A percentile compares a stretch with the other conserved stretches of the same genome.
Evolutionary conservation across 2,329 filamentous ascomycete genomes (phyloP).

Genomic region (Botrytis pseudocinerea): DNA sequence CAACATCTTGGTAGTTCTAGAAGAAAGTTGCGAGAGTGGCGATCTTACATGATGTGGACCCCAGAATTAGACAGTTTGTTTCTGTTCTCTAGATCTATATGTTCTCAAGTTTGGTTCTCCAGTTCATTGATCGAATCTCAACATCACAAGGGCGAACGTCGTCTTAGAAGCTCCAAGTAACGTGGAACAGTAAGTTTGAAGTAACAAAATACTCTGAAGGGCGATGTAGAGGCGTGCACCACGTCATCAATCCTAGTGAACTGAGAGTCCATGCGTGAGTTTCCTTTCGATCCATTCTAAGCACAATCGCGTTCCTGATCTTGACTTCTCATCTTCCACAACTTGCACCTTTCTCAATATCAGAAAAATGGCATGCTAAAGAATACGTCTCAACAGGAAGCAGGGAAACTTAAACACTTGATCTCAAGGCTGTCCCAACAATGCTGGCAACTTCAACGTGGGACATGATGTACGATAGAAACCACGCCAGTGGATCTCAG

Average conservation of each 20-base stretch:
- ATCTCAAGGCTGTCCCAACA: not conserved
- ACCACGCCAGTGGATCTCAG: not conserved
- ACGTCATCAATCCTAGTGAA: not conserved
- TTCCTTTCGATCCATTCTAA: not conserved
- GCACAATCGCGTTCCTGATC: not conserved
- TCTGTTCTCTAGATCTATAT: not conserved
- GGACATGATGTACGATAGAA: not conserved
- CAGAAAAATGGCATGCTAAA: slow-evolving; percentile 2
- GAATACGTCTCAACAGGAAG: not conserved
- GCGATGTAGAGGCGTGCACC: no score
- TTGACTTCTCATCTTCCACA: not conserved
- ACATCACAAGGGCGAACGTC: not conserved
- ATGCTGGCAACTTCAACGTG: not conserved
- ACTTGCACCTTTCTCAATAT: not conserved
- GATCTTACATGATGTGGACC: not conserved
- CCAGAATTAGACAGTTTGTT: not conserved
- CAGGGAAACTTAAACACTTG: not conserved
- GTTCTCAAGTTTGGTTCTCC: not conserved
- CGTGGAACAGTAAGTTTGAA: not conserved
- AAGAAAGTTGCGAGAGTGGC: not conserved
- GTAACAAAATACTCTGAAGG: not conserved
- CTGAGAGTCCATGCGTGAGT: not conserved
- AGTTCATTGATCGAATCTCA: not conserved
- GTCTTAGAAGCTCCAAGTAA: not conserved
- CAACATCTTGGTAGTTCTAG: not conserved